Base-by-base conservation (phyloP, 495 filamentous ascomycete genomes). In the Parathielavia appendiculata region DNA sequence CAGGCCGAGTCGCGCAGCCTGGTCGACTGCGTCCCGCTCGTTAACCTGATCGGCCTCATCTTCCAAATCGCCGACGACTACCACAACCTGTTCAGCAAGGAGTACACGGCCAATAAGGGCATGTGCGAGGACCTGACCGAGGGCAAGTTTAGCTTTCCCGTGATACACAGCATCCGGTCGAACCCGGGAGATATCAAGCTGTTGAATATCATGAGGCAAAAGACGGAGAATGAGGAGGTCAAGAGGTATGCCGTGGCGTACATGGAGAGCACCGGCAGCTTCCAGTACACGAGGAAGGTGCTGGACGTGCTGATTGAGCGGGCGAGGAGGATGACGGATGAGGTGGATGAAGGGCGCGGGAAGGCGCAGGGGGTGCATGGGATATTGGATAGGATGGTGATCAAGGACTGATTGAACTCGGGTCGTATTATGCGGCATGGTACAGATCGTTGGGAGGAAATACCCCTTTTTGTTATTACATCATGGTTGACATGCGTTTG, bases 41-140 rank as follows among this genome's bases (percentile, higher is more conserved):
- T 96, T 66, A 93, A 95, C 70, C 74, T 92, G 48, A 84, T 97
- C 64, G 93, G 93, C 14, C 83, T 96, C 38, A 85, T 96, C 70
- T 98, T 92, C 77, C 92, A 97, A 72, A 95, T 97, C 76, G 87
- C 89, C 64, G 93, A 98, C 72, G 93, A 98, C 76, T 96, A 96
- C 75, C 81, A 90, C 59, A 98, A 98, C 69, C 83, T 98, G 19
- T 86, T 75, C 46, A 83, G 79, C 53, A 71, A 70, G 26, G 79
- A 83, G 59, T 97, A 97, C 75, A 85, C 87, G 48, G 75, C 85
- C 48, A 92, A 93, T 64, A 98, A 97, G 77, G 95, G 93, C 56
- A 83, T 96, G 60, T 96, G 90, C 71, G 93, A 98, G 76, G 93
- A 98, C 70, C 73, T 98, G 60, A 97, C 92, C 0, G 93, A 98